Base-by-base conservation (phyloP, 1,284 basidiomycete genomes). In the Apiotrichum brassicae region DNA sequence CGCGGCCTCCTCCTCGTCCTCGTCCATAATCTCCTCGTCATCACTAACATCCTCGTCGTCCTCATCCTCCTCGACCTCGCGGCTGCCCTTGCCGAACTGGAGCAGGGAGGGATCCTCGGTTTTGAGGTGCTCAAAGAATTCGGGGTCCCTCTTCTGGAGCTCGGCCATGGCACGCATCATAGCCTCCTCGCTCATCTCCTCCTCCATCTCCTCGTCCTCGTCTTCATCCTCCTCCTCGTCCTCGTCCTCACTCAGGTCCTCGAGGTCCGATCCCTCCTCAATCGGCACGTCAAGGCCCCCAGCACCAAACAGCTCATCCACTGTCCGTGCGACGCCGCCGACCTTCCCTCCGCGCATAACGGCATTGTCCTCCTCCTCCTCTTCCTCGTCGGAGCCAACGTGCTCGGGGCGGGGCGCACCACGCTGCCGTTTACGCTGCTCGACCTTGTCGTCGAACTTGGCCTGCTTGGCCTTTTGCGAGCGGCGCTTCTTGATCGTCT, bases 81-180 rank as follows among this genome's bases (percentile, higher is more conserved):
- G 70, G 37, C 52, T 56, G 18, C 59, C 35, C 56, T 65, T 48
- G 47, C 68, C 71, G 67, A 98, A 98, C 2, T 88, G 78, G 6
- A 98, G 78, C 26, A 98, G 76, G 47, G 92, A 90, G 49, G 79
- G 77, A 73, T 98, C 94, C 67, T 98, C 94, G 74, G 97, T 90
- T 75, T 95, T 85, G 7, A 98, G 78, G 68, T 95, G 98, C 73
- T 95, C 92, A 84, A 83, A 98, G 76, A 98, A 98, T 64, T 97
- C 94, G 18, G 94, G 94, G 70, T 98, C 95, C 71, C 89, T 94
- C 72, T 94, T 86, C 13, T 87, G 87, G 34, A 98, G 80, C 64
- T 88, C 85, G 42, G 87, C 85, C n/a, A 98, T 81, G 49, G 97
- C 66, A 71, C 64, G 78, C 75, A 51, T 84, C 87, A 66, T 88